A percentile compares a stretch with the other conserved stretches of the same genome.
Conservation (phyloP, 352 stramenopile species). For the Phytophthora tubulina region DNA sequence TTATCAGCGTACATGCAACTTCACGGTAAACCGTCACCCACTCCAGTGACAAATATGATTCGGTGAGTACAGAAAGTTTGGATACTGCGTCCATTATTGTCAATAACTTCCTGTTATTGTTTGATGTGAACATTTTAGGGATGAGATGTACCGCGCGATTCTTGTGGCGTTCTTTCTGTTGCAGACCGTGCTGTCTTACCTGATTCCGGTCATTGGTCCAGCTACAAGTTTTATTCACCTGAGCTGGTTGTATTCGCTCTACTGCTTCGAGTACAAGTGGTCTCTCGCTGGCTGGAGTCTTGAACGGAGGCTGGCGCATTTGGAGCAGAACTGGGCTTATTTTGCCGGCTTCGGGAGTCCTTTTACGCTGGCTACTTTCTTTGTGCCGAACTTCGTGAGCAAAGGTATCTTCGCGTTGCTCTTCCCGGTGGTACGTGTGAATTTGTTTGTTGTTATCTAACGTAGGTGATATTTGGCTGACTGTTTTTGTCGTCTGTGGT, state of each 20-base stretch:
- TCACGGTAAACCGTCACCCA: slow-evolving; percentile 81
- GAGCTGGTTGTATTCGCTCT: slow-evolving; percentile 91
- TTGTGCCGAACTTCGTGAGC: slow-evolving; percentile 91
- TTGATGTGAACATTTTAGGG: slow-evolving; percentile 36
- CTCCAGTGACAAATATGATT: slow-evolving; percentile 88
- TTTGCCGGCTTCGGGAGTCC: slow-evolving; percentile 89
- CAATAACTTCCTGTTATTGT: too few relatives aligned
- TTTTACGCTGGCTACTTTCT: slow-evolving; percentile 91
- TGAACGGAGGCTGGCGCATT: slow-evolving; percentile 74
- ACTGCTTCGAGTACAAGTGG: slow-evolving; percentile 94
- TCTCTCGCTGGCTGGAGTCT: slow-evolving; percentile 88
- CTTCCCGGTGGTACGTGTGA: slow-evolving; percentile 77
- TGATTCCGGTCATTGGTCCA: slow-evolving; percentile 80
- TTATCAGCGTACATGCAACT: slow-evolving; percentile 78
- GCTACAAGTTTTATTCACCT: slow-evolving; percentile 86
- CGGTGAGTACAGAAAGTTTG: slow-evolving; percentile 49
- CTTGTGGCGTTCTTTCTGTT: slow-evolving; percentile 89
- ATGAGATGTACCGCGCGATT: slow-evolving; percentile 89
- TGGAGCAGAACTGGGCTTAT: slow-evolving; percentile 91
- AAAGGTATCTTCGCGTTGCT: slow-evolving; percentile 91
- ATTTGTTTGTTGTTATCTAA: neutral
- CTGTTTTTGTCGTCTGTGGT: neutral
- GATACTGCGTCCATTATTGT: too few relatives aligned
- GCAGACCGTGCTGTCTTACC: slow-evolving; percentile 86
- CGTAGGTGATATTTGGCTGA: neutral